A percentile compares a stretch with the other conserved stretches of the same genome.
phyloP scores from a whole-genome alignment of 306 rosid genomes.

The Spatholobus suberectus region DNA sequence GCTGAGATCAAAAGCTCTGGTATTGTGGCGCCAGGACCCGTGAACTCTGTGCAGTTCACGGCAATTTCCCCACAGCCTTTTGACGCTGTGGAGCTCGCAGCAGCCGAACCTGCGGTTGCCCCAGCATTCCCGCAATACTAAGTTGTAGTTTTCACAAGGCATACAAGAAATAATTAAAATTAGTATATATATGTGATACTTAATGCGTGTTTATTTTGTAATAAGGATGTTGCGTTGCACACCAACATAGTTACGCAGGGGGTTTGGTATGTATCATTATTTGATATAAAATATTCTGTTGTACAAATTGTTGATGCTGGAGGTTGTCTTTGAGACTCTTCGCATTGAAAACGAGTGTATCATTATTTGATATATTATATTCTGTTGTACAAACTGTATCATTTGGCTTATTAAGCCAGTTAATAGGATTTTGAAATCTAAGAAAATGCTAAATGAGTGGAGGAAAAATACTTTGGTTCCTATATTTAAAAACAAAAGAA shows the following conservation, averaged over 20 bases:
- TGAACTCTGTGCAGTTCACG: conserved; percentile 18
- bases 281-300: background rate
- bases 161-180: background rate
- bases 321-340: background rate
- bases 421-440: too few species aligned
- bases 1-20: conserved; percentile 70
- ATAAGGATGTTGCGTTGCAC: background rate
- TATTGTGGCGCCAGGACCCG: conserved; percentile 60
- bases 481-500: too few species aligned
- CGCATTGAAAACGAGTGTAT: background rate
- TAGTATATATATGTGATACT: background rate
- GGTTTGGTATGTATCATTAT: background rate
- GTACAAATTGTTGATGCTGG: background rate
- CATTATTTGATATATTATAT: background rate
- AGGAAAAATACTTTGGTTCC: too few species aligned
- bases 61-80: conserved; percentile 32
- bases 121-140: conserved; percentile 41
- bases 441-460: too few species aligned
- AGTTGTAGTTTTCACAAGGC: background rate
- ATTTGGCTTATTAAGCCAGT: too few species aligned
- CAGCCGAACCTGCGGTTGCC: conserved; percentile 7
- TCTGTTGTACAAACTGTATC: too few species aligned
- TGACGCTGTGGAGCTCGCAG: background rate
- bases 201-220: background rate
- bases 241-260: background rate